Conservation (phyloP, 192 early-diverging fungal species). For the Coemansia sp. region DNA sequence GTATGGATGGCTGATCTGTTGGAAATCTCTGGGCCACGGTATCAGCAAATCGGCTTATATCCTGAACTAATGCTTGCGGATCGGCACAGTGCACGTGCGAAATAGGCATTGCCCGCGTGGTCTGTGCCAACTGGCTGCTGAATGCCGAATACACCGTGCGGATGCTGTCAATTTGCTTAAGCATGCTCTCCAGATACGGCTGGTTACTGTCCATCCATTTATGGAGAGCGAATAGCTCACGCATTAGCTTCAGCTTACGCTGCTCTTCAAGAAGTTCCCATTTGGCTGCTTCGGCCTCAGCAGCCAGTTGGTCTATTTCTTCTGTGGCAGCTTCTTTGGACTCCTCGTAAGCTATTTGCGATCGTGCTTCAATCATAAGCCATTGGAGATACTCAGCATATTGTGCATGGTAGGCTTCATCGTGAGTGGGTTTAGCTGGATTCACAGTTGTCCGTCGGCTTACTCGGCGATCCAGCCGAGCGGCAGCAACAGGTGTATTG, state of each 20-base stretch:
- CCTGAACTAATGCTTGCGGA: constrained; percentile 22
- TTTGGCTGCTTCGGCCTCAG: constrained; percentile 19
- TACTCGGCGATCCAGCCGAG: too few species aligned
- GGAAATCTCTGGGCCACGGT: constrained; percentile 21
- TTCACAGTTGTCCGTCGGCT: too few species aligned
- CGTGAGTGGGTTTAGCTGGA: too few species aligned
- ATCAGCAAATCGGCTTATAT: constrained; percentile 24
- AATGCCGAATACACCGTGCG: constrained; percentile 21
- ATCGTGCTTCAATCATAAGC: constrained; percentile 38
- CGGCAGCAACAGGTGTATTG: too few species aligned
- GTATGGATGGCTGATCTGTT: not conserved
- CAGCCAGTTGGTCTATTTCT: constrained; percentile 19
- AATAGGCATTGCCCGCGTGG: constrained; percentile 45
- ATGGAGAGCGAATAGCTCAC: constrained; percentile 26
- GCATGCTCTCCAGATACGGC: constrained; percentile 16
- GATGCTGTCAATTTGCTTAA: constrained; percentile 11
- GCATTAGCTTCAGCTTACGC: constrained; percentile 43
- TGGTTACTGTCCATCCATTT: constrained; percentile 29
- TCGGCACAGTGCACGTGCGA: constrained; percentile 25
- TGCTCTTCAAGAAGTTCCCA: constrained; percentile 15
- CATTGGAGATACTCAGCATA: constrained; percentile 31
- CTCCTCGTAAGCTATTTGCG: constrained; percentile 33
- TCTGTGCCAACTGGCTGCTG: constrained; percentile 14
- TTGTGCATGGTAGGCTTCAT: not conserved
- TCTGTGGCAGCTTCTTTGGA: constrained; percentile 21